Conservation (phyloP, 805 yeast genomes). For the Ogataea wickerhamii region DNA sequence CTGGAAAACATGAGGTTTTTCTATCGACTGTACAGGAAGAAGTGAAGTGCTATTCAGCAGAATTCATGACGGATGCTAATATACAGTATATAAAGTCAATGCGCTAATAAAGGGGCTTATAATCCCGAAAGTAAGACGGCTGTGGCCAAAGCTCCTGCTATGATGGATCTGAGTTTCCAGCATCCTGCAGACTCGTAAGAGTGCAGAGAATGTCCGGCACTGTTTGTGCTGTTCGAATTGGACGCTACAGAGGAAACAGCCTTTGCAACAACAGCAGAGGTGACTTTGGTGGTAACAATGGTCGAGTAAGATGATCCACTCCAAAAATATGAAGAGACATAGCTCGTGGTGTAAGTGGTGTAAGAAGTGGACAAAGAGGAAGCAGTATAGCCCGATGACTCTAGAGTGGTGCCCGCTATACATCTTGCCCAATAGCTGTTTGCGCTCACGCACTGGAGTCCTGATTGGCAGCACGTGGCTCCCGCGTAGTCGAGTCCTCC, state of each 20-base stretch:
- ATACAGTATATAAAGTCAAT: neutral
- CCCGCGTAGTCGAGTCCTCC: conserved; percentile 29
- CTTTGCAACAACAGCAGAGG: conserved; percentile 13
- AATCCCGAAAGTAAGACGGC: conserved; percentile 19
- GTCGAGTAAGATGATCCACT: conserved; percentile 15
- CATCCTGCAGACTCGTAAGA: conserved; percentile 8
- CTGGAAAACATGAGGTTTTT: conserved; percentile 87
- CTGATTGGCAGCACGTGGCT: conserved; percentile 26
- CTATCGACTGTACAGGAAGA: conserved; percentile 63
- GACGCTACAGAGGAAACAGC: conserved; percentile 19
- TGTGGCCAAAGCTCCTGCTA: conserved; percentile 22
- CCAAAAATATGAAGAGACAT: conserved; percentile 6
- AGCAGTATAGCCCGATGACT: conserved; percentile 2
- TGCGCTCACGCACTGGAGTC: conserved; percentile 22
- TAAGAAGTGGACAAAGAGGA: conserved; percentile 2
- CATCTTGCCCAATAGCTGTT: conserved; percentile 31
- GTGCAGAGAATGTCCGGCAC: conserved; percentile 10
- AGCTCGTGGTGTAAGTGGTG: conserved; percentile 11
- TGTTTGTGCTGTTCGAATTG: conserved; percentile 17
- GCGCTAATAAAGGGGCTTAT: conserved; percentile 6
- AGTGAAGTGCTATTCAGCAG: neutral
- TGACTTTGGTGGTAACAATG: conserved; percentile 13
- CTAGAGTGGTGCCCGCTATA: conserved; percentile 23
- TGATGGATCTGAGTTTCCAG: conserved; percentile 22
- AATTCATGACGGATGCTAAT: neutral